Evolutionary conservation across 495 filamentous ascomycete species (phyloP), one percentile per base, ranked within the genome.

Genomic region (Penicillium lagena): DNA sequence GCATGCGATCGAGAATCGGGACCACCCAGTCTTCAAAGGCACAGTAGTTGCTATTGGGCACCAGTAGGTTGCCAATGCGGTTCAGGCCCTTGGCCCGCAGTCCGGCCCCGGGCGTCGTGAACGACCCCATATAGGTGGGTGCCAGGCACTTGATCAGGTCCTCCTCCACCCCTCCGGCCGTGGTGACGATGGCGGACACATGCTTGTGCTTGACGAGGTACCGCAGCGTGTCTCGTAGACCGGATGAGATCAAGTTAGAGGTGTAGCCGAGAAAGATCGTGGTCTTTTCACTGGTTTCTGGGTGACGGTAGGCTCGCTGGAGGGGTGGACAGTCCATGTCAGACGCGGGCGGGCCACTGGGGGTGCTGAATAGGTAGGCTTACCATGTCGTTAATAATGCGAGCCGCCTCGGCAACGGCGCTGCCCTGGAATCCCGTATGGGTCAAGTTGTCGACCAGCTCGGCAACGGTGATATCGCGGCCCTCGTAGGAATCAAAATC

Each of bases 201-300:
- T 97, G 90, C 30, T 80, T 78, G 66, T 97, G 88, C 62, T 96
- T 78, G 10, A 95, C 91, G 1, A 97, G 78, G 64, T 88, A 97
- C 15, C 94, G 86, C 52, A 99, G 68, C 17, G 89, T 93, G 49
- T 93, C 88, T 13, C 93, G 79, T 4, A 99, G 76, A 10, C 94
- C 93, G 13, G 91, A 97, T 1, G 93, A 97, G 52, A 98, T 94
- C 43, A 99, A 72, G 61, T 99, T 97, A 13, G 86, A 93, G 22
- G 93, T 97, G 66, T 94, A 99, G 35, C 94, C 94, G 13, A 96
- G 82, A 68, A 96, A 96, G 60, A 97, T 91, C 37, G 90, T 96
- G 7, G 89, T 90, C 52, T 75, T 77, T 11, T 82, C 76, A 27
- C 73, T 75, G 3, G 84, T 85, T 55, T 86, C 82, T 0, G 85